Percentiles rank a stretch among this genome's conserved stretches.
Conservation (phyloP, 2,329 filamentous ascomycete genomes). For the Penicillium sp. region DNA sequence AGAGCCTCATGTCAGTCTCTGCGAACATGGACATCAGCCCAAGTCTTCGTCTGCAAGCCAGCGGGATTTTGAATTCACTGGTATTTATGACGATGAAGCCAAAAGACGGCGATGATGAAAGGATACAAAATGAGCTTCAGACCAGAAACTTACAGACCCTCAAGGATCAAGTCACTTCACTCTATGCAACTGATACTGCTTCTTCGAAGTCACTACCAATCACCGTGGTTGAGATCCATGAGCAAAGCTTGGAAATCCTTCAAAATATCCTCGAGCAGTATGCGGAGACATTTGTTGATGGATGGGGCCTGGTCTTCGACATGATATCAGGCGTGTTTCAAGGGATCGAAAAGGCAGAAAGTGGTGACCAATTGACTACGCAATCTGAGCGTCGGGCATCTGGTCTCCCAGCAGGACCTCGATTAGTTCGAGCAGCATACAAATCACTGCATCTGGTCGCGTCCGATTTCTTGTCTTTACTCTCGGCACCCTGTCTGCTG, state of each 20-base stretch:
- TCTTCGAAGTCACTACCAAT: conserved; percentile 54
- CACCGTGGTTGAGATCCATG: conserved; percentile 73
- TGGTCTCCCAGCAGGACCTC: conserved; percentile 51
- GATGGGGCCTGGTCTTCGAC: conserved; percentile 80
- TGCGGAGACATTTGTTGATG: conserved; percentile 73
- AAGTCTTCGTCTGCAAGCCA: conserved; percentile 48
- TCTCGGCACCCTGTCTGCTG: conserved; percentile 65
- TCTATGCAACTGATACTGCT: conserved; percentile 52
- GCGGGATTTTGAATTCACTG: conserved; percentile 54
- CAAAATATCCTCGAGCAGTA: conserved; percentile 80
- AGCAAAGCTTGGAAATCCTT: conserved; percentile 69
- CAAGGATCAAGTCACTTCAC: conserved; percentile 53
- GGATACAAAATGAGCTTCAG: conserved; percentile 58
- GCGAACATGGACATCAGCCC: conserved; percentile 35
- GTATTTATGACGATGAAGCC: conserved; percentile 42
- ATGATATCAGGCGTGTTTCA: conserved; percentile 79
- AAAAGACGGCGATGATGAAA: conserved; percentile 35
- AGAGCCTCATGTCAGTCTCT: conserved; percentile 47
- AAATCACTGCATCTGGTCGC: conserved; percentile 85
- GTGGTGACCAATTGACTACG: conserved; percentile 10
- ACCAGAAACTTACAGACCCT: conserved; percentile 64
- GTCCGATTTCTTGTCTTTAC: conserved; percentile 79
- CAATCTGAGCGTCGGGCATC: conserved; percentile 17
- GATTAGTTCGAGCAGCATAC: conserved; percentile 79
- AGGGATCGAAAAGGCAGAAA: conserved; percentile 35